Percentiles rank a stretch among this genome's conserved stretches.
These are phyloP conservation scores for Leishmania mexicana DNA, from an alignment of 208 protist genomes.

Conservation along the genomic window DNA sequence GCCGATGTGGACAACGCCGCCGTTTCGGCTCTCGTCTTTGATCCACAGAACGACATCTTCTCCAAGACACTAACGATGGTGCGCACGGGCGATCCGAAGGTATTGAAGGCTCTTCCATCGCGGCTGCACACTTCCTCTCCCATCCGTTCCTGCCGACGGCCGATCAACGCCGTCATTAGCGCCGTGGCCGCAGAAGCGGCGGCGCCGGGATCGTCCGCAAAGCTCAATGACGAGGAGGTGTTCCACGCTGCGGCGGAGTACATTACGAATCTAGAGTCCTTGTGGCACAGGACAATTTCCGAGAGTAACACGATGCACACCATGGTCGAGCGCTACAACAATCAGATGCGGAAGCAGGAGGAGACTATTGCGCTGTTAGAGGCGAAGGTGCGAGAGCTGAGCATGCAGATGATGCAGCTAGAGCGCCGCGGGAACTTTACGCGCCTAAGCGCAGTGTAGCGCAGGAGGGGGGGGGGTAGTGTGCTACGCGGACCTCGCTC, in stretches of 20 bases:
- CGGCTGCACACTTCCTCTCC: conserved; percentile 17
- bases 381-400: conserved; percentile 41
- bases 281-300: conserved; percentile 51
- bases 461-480: not conserved
- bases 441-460: not conserved
- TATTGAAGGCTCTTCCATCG: conserved; percentile 32
- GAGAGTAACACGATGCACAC: conserved; percentile 50
- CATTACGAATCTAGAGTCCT: conserved; percentile 62
- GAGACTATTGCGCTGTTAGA: conserved; percentile 51
- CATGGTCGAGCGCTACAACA: conserved; percentile 32
- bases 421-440: conserved; percentile 26
- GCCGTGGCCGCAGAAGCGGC: conserved; percentile 7
- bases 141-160: not conserved
- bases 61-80: conserved; percentile 46
- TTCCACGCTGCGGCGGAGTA: conserved; percentile 61
- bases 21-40: conserved; percentile 28
- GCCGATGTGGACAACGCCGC: conserved; percentile 17
- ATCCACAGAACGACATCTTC: conserved; percentile 33
- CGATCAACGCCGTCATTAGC: conserved; percentile 2
- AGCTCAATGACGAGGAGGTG: conserved; percentile 52
- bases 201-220: not conserved
- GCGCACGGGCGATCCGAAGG: conserved; percentile 36
- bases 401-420: conserved; percentile 35
- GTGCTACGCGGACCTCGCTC: not conserved
- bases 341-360: conserved; percentile 43